Evolutionary conservation across 2,329 filamentous ascomycete species (phyloP).

Genomic region (Fusarium hostae): DNA sequence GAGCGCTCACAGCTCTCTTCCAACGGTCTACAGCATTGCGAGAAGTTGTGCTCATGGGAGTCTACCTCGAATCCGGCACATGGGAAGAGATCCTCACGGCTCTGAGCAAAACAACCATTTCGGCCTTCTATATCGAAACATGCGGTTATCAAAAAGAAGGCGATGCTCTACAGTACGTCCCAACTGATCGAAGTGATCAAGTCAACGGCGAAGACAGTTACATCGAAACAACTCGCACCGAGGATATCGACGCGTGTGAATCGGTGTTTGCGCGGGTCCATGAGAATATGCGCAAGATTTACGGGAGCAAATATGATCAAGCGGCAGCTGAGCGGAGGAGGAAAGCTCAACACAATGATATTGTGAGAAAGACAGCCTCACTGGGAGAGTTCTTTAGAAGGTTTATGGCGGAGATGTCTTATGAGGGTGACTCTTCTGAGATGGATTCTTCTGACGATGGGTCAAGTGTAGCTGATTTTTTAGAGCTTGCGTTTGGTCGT

Average conservation of each 20-base stretch:
- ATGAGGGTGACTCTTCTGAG: background rate
- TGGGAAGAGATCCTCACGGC: background rate
- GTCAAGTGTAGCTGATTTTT: background rate
- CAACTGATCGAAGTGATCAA: accelerated
- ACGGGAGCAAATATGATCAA: background rate
- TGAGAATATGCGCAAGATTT: background rate
- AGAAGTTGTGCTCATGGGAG: background rate
- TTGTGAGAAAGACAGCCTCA: background rate
- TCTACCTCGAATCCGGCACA: background rate
- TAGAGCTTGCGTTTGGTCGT: background rate
- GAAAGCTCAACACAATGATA: background rate
- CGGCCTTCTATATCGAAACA: background rate
- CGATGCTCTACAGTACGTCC: background rate
- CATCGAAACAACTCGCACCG: background rate
- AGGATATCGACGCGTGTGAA: background rate
- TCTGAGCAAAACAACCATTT: background rate
- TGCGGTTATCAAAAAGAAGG: background rate
- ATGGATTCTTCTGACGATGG: background rate
- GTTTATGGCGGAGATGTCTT: background rate
- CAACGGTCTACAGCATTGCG: background rate
- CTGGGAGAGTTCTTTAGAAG: background rate
- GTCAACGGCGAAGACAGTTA: background rate
- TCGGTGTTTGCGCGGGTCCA: background rate
- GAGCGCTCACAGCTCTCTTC: background rate
- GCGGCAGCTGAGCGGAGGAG: background rate